Base-by-base conservation (phyloP, 176 grass and related monocot genomes). In the Panicum miliaceum region DNA sequence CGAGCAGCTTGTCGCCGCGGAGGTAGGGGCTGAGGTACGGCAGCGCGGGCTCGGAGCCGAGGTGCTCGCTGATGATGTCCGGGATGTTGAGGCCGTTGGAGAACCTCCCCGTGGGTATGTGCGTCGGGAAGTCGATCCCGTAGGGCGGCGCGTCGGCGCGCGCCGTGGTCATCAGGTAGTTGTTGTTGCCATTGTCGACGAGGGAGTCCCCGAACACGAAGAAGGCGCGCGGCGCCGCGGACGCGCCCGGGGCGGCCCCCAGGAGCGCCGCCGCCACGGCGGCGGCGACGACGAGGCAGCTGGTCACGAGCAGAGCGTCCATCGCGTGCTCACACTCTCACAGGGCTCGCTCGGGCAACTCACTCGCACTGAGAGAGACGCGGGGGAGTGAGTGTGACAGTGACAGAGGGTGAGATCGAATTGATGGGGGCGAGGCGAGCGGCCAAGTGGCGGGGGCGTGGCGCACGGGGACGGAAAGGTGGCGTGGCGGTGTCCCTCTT, bases 161-260 rank as follows among this genome's bases (percentile, higher is more conserved):
- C 60, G 93, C 93, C 54, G 85, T 90, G 4, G 93, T 94, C 47
- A 87, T 65, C 12, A 94, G 76, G 79, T 86, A 94, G 82, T 94
- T 90, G 85, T 94, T 94, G 93, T 94, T 92, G 75, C 93, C 93
- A 60, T 88, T 90, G 85, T 94, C 93, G 1, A 94, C 93, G 16
- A 94, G 90, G 19, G 93, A 94, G 80, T 94, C 93, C 6, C 93
- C 93, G 82, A 94, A 94, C 43, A 94, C 90, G 82, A 84, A 94
- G 85, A 94, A 94, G 47, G 90, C 85, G 23, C 87, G 85, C 14
- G 90, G 85, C 7, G 64, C 75, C 5, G 75, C 65, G 6, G 89
- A 74, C 61, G 80, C 64, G 71, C 50, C 35, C 40, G 79, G 59
- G 3, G 3, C 38, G 1, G 32, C 37, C n/a, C 12, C 20, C 20